A percentile compares a stretch with the other conserved stretches of the same genome.
Evolutionary conservation across 192 early-diverging fungal species (phyloP).

Genomic region (Coemansia sp.): DNA sequence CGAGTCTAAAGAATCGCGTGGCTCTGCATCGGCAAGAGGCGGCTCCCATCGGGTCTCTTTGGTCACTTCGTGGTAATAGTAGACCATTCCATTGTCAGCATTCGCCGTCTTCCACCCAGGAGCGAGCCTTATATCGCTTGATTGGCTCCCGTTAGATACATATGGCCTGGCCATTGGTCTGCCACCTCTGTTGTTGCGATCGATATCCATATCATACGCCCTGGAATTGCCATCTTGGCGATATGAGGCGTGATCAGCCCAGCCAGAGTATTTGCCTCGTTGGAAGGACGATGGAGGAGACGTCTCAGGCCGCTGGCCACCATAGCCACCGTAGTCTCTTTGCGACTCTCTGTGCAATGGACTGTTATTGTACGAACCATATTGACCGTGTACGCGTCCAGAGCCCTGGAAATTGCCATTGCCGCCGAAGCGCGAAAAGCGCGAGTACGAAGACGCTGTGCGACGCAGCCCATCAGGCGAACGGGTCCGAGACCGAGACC

Average conservation of each 20-base stretch:
- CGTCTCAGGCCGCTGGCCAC: background rate
- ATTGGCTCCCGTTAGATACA: background rate
- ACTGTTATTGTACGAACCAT: constrained; percentile 9
- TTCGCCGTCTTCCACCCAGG: constrained; percentile 50
- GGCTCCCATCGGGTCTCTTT: constrained; percentile 53
- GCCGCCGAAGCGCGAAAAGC: constrained; percentile 14
- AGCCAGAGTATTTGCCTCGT: constrained; percentile 23
- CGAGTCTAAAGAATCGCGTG: background rate
- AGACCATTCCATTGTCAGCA: constrained; percentile 32
- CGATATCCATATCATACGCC: background rate
- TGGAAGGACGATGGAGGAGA: constrained; percentile 7
- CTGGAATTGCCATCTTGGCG: background rate
- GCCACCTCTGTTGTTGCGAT: background rate
- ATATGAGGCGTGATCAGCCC: constrained; percentile 10
- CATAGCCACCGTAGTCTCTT: background rate
- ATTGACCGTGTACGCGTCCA: background rate
- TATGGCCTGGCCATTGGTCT: background rate
- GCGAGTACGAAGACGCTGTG: constrained; percentile 16
- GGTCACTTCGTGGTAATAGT: constrained; percentile 55
- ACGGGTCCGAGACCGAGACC: constrained; percentile 28
- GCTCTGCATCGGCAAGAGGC: constrained; percentile 21
- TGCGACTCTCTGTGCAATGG: background rate
- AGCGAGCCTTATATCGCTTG: constrained; percentile 18
- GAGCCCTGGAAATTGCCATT: constrained; percentile 8
- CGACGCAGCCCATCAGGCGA: constrained; percentile 23